phyloP scores from a whole-genome alignment of 2,329 filamentous ascomycete species.

The Colletotrichum sp. region DNA sequence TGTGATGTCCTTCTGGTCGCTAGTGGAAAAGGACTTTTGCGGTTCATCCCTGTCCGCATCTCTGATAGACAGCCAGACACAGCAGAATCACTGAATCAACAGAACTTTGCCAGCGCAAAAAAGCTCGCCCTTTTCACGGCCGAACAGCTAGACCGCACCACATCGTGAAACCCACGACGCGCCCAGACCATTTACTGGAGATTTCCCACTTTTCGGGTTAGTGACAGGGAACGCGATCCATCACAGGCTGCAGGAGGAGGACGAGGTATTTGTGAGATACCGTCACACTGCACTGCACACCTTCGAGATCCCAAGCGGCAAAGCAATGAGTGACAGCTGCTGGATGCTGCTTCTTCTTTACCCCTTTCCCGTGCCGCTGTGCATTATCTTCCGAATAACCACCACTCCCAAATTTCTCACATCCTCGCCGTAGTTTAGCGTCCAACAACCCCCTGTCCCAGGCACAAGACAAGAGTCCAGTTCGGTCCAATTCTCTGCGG shows the following conservation, averaged over 20 bases:
- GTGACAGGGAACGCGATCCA: not conserved
- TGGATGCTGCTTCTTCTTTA: not conserved
- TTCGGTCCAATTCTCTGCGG: not conserved
- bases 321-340: not conserved
- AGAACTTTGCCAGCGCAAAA: not conserved
- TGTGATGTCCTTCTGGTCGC: not conserved
- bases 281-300: not conserved
- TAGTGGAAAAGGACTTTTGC: rapidly evolving
- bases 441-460: not conserved
- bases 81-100: not conserved
- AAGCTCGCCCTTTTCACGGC: not conserved
- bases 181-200: not conserved
- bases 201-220: not conserved
- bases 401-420: not conserved
- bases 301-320: not conserved
- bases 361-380: not conserved
- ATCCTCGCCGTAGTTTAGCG: not conserved
- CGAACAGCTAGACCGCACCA: not conserved
- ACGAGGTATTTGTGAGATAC: not conserved
- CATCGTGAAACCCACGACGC: not conserved
- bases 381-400: not conserved
- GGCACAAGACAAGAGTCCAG: not conserved
- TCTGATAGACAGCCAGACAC: not conserved
- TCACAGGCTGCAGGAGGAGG: not conserved
- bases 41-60: not conserved